Evolutionary conservation across 2,329 filamentous ascomycete genomes (phyloP), one percentile per base, ranked within the genome.

Genomic region (Grosmannia huntii): DNA sequence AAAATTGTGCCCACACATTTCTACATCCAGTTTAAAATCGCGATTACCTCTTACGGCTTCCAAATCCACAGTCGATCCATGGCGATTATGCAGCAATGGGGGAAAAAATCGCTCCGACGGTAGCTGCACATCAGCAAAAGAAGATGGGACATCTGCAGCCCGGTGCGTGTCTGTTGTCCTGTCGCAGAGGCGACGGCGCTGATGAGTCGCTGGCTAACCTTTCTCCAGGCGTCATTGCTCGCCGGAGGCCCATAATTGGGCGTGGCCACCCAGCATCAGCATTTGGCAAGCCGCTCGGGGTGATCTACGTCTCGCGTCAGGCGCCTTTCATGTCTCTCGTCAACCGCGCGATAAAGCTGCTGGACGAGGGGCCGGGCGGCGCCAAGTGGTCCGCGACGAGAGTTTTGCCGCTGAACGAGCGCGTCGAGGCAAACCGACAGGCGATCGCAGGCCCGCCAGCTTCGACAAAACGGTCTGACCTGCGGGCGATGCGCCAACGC

Each of bases 271-370:
- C 50, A 0, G 21, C 27, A 5, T 41, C 50, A 1, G 36, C 57
- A 1, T 25, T 53, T 0, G 44, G 33, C 31, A 56, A 55, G 11
- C 60, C 61, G 1, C 52, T 61, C 0, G 51, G 38, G 11, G 52
- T 38, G 60, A 75, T 90, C 68, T 89, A 89, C 72, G 75, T 90
- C 59, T 83, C 81, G 44, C 71, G 79, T 48, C 75, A 75, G 44
- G 83, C 85, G 0, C 83, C 84, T 7, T 87, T 89, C 73, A 80
- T 89, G 70, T 80, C 85, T 12, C 75, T 81, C 5, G 77, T 88
- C 14, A 83, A 82, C 65, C 83, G 86, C 55, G 79, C 84, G 16
- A 80, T 82, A 60, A 82, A 82, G 60, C 77, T 83, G 1, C 80
- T 90, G 4, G 73, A 80, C 51, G 74, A 78, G 44, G 76, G 79